A percentile compares a stretch with the other conserved stretches of the same genome.
Evolutionary conservation across 148 eudicot species (phyloP).

Genomic region (Rheum nobile): DNA sequence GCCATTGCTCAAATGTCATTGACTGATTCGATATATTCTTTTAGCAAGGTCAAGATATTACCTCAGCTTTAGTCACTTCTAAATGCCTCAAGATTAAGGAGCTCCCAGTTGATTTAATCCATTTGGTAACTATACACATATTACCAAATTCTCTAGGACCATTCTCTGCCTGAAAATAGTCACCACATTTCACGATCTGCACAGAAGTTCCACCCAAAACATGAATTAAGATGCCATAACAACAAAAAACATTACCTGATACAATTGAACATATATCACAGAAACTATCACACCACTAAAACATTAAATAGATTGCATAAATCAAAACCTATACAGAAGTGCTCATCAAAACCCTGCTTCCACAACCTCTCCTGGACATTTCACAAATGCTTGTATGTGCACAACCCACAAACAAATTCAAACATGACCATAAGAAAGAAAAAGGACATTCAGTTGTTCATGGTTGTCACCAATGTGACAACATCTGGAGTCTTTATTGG

Average conservation of each 20-base stretch:
- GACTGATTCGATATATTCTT: neutral
- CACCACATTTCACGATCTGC: conserved; percentile 87
- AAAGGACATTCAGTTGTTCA: neutral
- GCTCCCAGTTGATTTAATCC: conserved; percentile 41
- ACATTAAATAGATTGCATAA: neutral
- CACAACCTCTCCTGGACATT: neutral
- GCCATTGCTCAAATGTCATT: neutral
- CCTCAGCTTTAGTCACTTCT: conserved; percentile 79
- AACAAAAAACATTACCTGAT: neutral
- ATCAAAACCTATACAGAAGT: neutral
- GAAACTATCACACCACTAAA: neutral
- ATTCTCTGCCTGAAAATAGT: conserved; percentile 85
- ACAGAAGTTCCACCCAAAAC: neutral
- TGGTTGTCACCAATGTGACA: neutral
- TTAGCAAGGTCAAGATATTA: conserved; percentile 9
- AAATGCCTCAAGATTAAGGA: conserved; percentile 61
- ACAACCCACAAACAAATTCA: neutral
- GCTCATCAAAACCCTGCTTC: neutral
- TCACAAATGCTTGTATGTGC: neutral
- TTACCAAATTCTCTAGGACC: conserved; percentile 89
- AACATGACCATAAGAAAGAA: neutral
- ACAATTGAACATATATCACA: neutral
- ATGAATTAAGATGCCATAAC: neutral
- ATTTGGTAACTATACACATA: conserved; percentile 50
- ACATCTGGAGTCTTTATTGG: neutral